These are phyloP conservation scores for Suillus discolor DNA, from an alignment of 768 basidiomycete species.

Conservation along the genomic window DNA sequence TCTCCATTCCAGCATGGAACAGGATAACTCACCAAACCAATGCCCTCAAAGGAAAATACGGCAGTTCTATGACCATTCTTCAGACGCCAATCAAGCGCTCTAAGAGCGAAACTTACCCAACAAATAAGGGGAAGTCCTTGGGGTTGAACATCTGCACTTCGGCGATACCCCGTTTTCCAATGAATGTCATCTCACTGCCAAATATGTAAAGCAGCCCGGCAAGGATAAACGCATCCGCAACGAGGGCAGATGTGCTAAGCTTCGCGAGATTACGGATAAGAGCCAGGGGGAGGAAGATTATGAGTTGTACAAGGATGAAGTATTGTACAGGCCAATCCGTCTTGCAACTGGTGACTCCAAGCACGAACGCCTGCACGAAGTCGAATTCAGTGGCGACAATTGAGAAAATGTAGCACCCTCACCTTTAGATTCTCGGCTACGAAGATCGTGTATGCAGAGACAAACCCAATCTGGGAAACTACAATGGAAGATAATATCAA, in stretches of 20 bases:
- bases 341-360: slow-evolving; percentile 77
- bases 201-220: slow-evolving; percentile 87
- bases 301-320: slow-evolving; percentile 81
- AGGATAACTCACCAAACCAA: slow-evolving; percentile 70
- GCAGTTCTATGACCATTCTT: slow-evolving; percentile 65
- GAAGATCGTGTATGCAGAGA: slow-evolving; percentile 92
- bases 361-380: slow-evolving; percentile 70
- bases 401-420: neutral
- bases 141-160: slow-evolving; percentile 86
- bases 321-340: slow-evolving; percentile 68
- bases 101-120: slow-evolving; percentile 61
- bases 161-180: slow-evolving; percentile 71
- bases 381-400: slow-evolving; percentile 6
- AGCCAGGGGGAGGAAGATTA: slow-evolving; percentile 88
- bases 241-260: slow-evolving; percentile 85
- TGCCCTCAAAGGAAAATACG: slow-evolving; percentile 98
- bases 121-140: slow-evolving; percentile 86
- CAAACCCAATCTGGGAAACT: slow-evolving; percentile 89
- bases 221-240: slow-evolving; percentile 95
- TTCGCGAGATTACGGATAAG: slow-evolving; percentile 95
- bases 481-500: slow-evolving; percentile 86
- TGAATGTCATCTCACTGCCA: slow-evolving; percentile 75
- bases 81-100: slow-evolving; percentile 1
- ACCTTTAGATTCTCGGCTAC: slow-evolving; percentile 87
- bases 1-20: neutral